Evolutionary conservation across 139 green algal genomes (phyloP).

Genomic region (Micractinium sp.): DNA sequence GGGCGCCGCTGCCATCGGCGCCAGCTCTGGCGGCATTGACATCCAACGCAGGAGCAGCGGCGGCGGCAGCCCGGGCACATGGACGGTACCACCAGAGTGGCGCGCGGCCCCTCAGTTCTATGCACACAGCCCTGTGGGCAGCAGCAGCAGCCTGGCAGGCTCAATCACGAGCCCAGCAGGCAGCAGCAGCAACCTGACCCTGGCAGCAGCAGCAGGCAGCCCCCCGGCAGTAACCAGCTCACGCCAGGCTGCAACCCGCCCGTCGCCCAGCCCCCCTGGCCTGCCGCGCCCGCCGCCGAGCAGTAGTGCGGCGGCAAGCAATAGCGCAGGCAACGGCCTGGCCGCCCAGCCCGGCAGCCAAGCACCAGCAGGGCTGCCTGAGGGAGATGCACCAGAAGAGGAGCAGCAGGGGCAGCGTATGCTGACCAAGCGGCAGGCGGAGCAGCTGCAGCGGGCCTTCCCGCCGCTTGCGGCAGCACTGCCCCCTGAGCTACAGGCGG

Average conservation of each 20-base stretch:
- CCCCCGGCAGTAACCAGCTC: too few relatives aligned
- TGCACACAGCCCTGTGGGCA: constrained; percentile 21
- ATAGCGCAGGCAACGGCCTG: neutral
- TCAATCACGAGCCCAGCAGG: neutral
- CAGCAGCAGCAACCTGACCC: constrained; percentile 4
- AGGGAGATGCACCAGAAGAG: neutral
- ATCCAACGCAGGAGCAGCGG: neutral
- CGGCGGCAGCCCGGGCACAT: neutral
- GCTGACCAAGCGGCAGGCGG: neutral
- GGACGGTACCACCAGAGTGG: neutral
- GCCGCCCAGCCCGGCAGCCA: neutral
- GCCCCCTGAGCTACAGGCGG: constrained; percentile 35
- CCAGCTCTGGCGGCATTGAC: neutral
- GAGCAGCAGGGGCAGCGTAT: neutral
- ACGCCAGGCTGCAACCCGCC: neutral
- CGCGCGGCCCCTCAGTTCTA: constrained; percentile 25
- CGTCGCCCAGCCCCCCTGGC: neutral
- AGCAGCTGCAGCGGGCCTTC: constrained; percentile 37
- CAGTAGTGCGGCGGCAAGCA: constrained; percentile 2
- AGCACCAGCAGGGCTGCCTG: too few relatives aligned
- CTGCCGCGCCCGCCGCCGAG: neutral
- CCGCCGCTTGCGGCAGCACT: constrained; percentile 29
- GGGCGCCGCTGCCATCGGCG: too few relatives aligned
- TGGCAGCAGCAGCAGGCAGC: neutral
- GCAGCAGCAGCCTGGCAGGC: constrained; percentile 21